phyloP scores from a whole-genome alignment of 106 monocot genomes.

The Dendrobium catenatum region DNA sequence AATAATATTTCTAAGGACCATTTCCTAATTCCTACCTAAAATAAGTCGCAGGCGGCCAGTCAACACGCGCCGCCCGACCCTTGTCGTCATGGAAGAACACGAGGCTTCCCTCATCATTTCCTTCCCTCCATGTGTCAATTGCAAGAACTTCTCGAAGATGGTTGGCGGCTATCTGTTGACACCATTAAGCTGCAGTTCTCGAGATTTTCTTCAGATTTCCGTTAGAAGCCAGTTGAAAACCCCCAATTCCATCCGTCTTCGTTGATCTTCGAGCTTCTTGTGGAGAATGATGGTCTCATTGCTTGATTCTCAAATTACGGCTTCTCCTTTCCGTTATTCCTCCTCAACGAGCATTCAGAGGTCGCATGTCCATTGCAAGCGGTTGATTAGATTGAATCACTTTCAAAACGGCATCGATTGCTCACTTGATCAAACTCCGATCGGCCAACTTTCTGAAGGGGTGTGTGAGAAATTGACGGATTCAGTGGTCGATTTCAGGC shows the following conservation, averaged over 20 bases:
- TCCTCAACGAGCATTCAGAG: conserved; percentile 15
- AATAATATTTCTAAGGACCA: too few relatives aligned
- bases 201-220: too few relatives aligned
- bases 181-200: background rate
- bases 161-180: background rate
- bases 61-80: too few relatives aligned
- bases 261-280: background rate
- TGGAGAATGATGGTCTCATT: conserved; percentile 17
- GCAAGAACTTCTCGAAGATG: too few relatives aligned
- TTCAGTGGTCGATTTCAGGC: conserved; percentile 58
- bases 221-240: too few relatives aligned
- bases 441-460: background rate
- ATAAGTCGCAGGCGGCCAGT: too few relatives aligned
- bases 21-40: too few relatives aligned
- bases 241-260: background rate
- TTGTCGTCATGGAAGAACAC: too few relatives aligned
- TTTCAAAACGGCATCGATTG: conserved; percentile 4
- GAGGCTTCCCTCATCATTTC: too few relatives aligned
- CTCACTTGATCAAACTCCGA: background rate
- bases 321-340: conserved; percentile 8
- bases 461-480: conserved; percentile 41
- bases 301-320: conserved; percentile 9
- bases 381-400: conserved; percentile 36
- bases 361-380: conserved; percentile 38
- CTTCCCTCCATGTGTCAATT: too few relatives aligned